These are phyloP conservation scores for Blepharisma stoltei DNA, from an alignment of 73 alveolate genomes.

Conservation along the genomic window DNA sequence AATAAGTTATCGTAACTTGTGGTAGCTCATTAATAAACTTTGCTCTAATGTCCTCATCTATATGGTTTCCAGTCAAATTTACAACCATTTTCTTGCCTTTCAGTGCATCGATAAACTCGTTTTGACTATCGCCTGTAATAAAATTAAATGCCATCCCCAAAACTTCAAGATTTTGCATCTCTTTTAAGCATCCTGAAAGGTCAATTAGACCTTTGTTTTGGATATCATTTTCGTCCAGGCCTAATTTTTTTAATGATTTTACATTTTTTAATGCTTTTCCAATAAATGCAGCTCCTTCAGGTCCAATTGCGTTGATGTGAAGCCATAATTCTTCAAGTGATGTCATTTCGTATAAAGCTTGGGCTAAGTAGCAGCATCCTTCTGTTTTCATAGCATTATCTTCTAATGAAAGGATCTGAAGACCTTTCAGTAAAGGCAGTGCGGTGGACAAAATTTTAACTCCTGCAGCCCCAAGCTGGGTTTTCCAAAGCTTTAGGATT, in stretches of 20 bases:
- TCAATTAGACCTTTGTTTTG: conserved; percentile 13
- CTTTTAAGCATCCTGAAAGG: neutral
- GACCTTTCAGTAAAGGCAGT: neutral
- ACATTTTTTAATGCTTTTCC: neutral
- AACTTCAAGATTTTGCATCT: neutral
- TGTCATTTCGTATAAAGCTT: neutral
- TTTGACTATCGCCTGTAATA: neutral
- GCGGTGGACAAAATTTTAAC: neutral
- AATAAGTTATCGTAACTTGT: no score
- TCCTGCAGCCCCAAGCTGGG: conserved; percentile 6
- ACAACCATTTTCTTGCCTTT: no score
- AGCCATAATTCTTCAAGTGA: conserved; percentile 12
- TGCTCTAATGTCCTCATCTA: no score
- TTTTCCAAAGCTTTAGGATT: conserved; percentile 1
- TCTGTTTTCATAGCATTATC: neutral
- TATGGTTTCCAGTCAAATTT: no score
- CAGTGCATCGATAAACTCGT: no score
- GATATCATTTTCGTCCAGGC: conserved; percentile 17
- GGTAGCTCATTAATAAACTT: no score
- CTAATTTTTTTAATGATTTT: neutral
- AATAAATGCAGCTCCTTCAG: conserved; percentile 8
- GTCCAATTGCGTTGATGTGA: conserved; percentile 20
- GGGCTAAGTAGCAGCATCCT: conserved; percentile 6
- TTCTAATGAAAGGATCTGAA: conserved; percentile 10
- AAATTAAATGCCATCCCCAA: conserved; percentile 6